Conservation (phyloP, 2,329 filamentous ascomycete genomes). For the Colletotrichum australisinense region DNA sequence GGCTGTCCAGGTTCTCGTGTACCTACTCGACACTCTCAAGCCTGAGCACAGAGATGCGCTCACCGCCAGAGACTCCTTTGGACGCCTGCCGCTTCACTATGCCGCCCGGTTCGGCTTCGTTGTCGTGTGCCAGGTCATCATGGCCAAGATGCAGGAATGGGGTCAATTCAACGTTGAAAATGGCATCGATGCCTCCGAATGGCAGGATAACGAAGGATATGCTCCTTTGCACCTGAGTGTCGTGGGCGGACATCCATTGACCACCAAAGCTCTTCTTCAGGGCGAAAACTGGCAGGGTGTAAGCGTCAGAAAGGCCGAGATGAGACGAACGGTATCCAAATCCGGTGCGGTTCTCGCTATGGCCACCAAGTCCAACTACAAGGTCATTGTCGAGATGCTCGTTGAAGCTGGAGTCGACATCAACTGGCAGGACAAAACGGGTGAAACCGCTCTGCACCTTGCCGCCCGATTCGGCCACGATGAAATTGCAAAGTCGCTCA, state of each 20-base stretch:
- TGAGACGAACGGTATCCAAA: conserved; percentile 78
- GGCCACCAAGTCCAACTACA: conserved; percentile 89
- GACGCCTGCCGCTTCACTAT: conserved; percentile 89
- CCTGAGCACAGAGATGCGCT: conserved; percentile 76
- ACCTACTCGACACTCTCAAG: conserved; percentile 75
- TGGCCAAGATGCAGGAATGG: conserved; percentile 91
- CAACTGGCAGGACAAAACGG: conserved; percentile 90
- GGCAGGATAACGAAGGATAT: conserved; percentile 94
- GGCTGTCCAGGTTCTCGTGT: conserved; percentile 74
- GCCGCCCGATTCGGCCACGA: conserved; percentile 89
- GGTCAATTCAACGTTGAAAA: conserved; percentile 84
- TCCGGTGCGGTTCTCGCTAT: conserved; percentile 90
- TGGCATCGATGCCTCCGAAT: conserved; percentile 86
- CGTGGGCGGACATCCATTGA: conserved; percentile 88
- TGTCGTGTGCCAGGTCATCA: conserved; percentile 87
- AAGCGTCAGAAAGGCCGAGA: conserved; percentile 70
- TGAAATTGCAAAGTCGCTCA: conserved; percentile 80
- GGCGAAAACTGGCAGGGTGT: conserved; percentile 81
- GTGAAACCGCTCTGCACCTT: conserved; percentile 92
- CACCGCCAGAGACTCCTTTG: conserved; percentile 78
- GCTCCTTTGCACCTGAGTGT: conserved; percentile 93
- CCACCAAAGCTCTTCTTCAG: conserved; percentile 83
- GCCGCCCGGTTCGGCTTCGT: conserved; percentile 95
- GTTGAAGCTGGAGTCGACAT: conserved; percentile 92
- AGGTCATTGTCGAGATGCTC: conserved; percentile 85